phyloP scores from a whole-genome alignment of 148 eudicot genomes.

The Cornus controversa region DNA sequence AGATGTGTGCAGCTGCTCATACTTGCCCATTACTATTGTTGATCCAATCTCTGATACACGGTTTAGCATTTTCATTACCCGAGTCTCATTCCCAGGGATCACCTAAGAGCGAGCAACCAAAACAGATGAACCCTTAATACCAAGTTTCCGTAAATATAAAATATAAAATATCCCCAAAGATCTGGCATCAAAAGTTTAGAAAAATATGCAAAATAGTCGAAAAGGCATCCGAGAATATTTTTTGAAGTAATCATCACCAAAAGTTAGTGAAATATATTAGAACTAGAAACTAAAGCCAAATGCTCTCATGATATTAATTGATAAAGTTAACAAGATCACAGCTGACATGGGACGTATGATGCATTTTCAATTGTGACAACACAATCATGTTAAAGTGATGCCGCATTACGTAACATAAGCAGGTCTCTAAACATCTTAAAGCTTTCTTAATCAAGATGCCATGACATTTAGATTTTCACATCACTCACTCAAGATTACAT shows the following conservation, averaged over 20 bases:
- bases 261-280: background rate
- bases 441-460: conserved; percentile 5
- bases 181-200: background rate
- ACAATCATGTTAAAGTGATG: background rate
- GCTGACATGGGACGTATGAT: background rate
- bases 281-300: background rate
- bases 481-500: conserved; percentile 4
- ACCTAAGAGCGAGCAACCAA: conserved; percentile 45
- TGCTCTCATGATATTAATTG: background rate
- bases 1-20: conserved; percentile 89
- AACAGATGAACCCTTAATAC: background rate
- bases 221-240: background rate
- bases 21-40: conserved; percentile 81
- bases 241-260: background rate
- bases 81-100: conserved; percentile 92
- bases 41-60: conserved; percentile 96
- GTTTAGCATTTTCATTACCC: conserved; percentile 92
- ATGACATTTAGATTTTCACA: conserved; percentile 1
- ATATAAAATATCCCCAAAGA: background rate
- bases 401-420: background rate
- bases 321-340: background rate
- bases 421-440: background rate
- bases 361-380: background rate
- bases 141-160: background rate
- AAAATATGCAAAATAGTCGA: background rate